Evolutionary conservation across 2,329 filamentous ascomycete species (phyloP).

Genomic region (Claviceps sp.): DNA sequence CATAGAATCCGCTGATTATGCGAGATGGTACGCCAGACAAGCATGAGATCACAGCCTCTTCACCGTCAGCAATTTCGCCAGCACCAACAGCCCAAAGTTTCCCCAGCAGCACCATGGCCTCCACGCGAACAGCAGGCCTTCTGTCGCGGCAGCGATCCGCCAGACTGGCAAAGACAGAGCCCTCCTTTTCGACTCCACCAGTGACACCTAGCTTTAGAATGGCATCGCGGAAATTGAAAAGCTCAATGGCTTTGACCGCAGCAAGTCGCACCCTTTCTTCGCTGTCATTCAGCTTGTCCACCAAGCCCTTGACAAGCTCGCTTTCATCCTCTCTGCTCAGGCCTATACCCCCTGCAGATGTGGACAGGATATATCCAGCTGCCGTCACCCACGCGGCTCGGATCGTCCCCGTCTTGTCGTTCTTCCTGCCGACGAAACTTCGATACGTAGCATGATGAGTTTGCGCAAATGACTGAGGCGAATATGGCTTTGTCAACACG

Average conservation of each 20-base stretch:
- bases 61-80: slow-evolving; percentile 72
- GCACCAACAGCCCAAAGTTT: slow-evolving; percentile 90
- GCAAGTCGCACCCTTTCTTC: slow-evolving; percentile 87
- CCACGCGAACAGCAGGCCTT: slow-evolving; percentile 65
- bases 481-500: slow-evolving; percentile 68
- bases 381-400: slow-evolving; percentile 77
- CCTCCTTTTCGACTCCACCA: slow-evolving; percentile 61
- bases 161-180: slow-evolving; percentile 67
- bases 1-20: slow-evolving; percentile 79
- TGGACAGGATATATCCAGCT: slow-evolving; percentile 76
- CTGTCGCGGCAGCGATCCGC: slow-evolving; percentile 83
- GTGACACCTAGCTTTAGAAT: slow-evolving; percentile 67
- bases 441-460: slow-evolving; percentile 68
- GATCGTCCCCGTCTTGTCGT: slow-evolving; percentile 75
- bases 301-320: slow-evolving; percentile 57
- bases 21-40: slow-evolving; percentile 71
- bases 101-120: slow-evolving; percentile 73
- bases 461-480: slow-evolving; percentile 79
- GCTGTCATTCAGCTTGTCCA: slow-evolving; percentile 70
- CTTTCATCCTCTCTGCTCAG: slow-evolving; percentile 72
- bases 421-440: slow-evolving; percentile 69
- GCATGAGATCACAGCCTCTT: slow-evolving; percentile 61
- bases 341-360: slow-evolving; percentile 80
- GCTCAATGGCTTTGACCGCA: slow-evolving; percentile 72
- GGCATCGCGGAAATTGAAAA: slow-evolving; percentile 69